Base-by-base conservation (phyloP, 169 alveolate genomes). In the Cyclospora cayetanensis region DNA sequence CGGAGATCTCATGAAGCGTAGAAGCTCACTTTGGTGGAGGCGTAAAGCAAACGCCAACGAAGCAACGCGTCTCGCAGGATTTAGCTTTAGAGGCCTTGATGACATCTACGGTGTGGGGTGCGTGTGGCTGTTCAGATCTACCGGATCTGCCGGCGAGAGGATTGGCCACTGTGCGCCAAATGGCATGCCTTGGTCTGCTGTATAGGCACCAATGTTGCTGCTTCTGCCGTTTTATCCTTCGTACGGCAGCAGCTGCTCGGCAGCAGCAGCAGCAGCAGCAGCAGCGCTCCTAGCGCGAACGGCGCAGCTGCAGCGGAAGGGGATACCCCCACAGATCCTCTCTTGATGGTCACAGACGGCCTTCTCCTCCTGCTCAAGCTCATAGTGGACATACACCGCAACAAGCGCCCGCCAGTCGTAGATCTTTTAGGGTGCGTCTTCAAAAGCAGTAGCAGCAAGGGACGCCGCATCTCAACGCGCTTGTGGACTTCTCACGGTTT, bases 81-180 rank as follows among this genome's bases (percentile, higher is more conserved):
- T 55, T 55, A 55, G 70, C 34, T 65, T 65, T 65, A 65, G 76
- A n/a, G n/a, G n/a, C n/a, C n/a, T n/a, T n/a, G n/a, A n/a, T n/a
- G n/a, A n/a, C n/a, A n/a, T n/a, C n/a, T n/a, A n/a, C n/a, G 76
- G 76, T 65, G n/a, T 65, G 31, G 76, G 76, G 76, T 65, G 76
- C 43, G 76, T 65, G n/a, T 65, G 76, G 2, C 41, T 18, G 2
- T 22, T 25, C 76, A 65, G 29, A 22, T 25, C 35, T 15, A 25
- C 34, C 29, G 76, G 4, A 65, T 15, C 5, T 22, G 37, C 9
- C 76, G 37, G 76, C n/a, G 29, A 41, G 76, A 15, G 15, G 76
- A 22, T 3, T 22, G 76, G 76, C 4, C 25, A 11, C 34, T 25
- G 31, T 4, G 37, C 1, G 76, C n/a, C 39, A 65, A 15, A n/a